These are phyloP conservation scores for Aspergillus thermomutatus DNA, from an alignment of 2,329 filamentous ascomycete genomes.

Conservation along the genomic window DNA sequence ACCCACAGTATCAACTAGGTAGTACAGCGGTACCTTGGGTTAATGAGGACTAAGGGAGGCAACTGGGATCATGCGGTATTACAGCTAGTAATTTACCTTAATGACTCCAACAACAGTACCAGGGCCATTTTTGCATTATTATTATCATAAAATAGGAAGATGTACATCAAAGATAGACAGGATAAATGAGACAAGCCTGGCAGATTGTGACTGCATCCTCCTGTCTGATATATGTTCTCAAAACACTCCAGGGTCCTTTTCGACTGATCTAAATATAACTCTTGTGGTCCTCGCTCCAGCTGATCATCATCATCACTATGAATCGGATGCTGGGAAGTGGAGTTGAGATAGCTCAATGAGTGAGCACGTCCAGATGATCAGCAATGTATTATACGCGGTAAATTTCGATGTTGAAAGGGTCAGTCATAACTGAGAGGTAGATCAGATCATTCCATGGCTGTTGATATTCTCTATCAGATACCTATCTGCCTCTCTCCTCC, in stretches of 20 bases:
- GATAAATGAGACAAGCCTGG: neutral
- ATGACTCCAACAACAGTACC: neutral
- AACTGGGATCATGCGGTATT: too few relatives aligned
- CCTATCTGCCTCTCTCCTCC: too few relatives aligned
- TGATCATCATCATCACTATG: constrained; percentile 1
- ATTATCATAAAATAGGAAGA: too few relatives aligned
- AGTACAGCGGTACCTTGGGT: too few relatives aligned
- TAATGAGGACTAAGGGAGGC: too few relatives aligned
- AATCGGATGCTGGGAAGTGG: constrained; percentile 1
- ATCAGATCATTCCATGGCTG: neutral
- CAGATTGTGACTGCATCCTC: neutral
- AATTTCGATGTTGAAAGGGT: neutral
- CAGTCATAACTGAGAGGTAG: neutral
- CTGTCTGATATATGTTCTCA: neutral
- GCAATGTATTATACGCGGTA: neutral
- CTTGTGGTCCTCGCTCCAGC: constrained; percentile 9
- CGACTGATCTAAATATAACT: neutral
- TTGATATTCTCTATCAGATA: neutral
- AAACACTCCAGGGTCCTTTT: neutral
- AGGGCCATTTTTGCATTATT: neutral
- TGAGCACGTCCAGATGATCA: neutral
- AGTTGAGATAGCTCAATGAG: neutral
- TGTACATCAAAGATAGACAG: neutral
- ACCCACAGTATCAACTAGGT: neutral
- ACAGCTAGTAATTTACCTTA: too few relatives aligned